phyloP scores from a whole-genome alignment of 2,329 filamentous ascomycete species.

The Lizonia empirigonia region DNA sequence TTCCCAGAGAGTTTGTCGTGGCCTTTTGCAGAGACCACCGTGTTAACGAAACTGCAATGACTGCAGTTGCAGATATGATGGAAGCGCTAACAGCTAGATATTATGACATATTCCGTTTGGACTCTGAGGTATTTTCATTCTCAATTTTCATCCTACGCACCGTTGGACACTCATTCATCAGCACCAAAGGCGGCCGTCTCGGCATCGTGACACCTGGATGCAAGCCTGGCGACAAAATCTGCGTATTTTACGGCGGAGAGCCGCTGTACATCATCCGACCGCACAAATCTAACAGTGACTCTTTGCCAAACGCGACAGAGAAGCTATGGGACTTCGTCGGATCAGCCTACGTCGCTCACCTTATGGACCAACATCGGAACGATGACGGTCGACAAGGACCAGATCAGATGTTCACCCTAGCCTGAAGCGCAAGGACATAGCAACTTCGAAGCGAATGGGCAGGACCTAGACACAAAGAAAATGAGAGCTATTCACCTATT shows the following conservation, averaged over 20 bases:
- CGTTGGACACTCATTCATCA: background rate
- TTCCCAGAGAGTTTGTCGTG: slow-evolving; percentile 2
- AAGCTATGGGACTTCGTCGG: background rate
- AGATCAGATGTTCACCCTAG: background rate
- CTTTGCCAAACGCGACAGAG: background rate
- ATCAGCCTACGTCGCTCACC: background rate
- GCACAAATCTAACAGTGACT: background rate
- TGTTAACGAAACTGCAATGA: background rate
- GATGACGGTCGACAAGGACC: slow-evolving; percentile 9
- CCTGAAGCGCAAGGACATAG: background rate
- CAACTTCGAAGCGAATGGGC: too few relatives aligned
- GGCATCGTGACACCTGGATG: slow-evolving; percentile 5
- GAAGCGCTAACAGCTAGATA: background rate
- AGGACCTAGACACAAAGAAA: too few relatives aligned
- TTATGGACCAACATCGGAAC: slow-evolving; percentile 9
- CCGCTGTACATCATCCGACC: background rate
- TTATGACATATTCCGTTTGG: too few relatives aligned
- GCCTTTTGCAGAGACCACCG: background rate
- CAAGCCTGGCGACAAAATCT: slow-evolving; percentile 4
- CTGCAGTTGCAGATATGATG: background rate
- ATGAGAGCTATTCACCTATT: too few relatives aligned
- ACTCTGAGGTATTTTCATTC: too few relatives aligned
- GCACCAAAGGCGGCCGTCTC: slow-evolving; percentile 1
- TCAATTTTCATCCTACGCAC: background rate
- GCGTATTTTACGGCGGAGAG: slow-evolving; percentile 2